phyloP scores from a whole-genome alignment of 208 protist genomes.

The Novymonas esmeraldas region DNA sequence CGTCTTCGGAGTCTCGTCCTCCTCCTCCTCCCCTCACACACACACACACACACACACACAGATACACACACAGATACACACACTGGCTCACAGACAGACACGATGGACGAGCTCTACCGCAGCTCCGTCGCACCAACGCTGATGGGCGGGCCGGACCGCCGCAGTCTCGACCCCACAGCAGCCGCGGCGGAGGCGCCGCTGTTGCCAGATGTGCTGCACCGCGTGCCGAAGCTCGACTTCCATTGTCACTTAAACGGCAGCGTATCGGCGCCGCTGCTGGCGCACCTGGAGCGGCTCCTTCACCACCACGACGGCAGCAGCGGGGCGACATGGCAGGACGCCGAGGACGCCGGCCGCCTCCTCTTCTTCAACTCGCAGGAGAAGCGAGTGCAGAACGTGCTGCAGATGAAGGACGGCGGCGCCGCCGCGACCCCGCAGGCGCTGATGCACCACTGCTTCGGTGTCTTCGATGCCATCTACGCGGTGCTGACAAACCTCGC shows the following conservation, averaged over 20 bases:
- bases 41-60: too few relatives aligned
- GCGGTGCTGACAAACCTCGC: slow-evolving; percentile 71
- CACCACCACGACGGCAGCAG: slow-evolving; percentile 1
- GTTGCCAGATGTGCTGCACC: slow-evolving; percentile 19
- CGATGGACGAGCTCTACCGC: slow-evolving; percentile 8
- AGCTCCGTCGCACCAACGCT: slow-evolving; percentile 4
- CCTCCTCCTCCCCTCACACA: too few relatives aligned
- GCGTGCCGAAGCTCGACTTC: slow-evolving; percentile 67
- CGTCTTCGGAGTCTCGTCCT: too few relatives aligned
- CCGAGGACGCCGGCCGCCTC: not conserved
- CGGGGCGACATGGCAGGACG: not conserved
- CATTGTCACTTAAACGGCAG: slow-evolving; percentile 86
- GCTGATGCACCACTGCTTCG: slow-evolving; percentile 82
- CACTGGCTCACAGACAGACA: not conserved
- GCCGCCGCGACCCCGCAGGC: slow-evolving; percentile 23
- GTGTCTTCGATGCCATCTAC: slow-evolving; percentile 83
- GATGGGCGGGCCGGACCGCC: not conserved
- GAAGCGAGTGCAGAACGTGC: slow-evolving; percentile 23
- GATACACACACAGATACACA: slow-evolving; percentile 3
- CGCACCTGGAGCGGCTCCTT: slow-evolving; percentile 49
- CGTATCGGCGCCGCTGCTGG: slow-evolving; percentile 55
- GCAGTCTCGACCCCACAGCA: too few relatives aligned
- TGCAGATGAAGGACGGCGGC: not conserved
- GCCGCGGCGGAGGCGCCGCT: too few relatives aligned
- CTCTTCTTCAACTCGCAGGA: slow-evolving; percentile 37